Evolutionary conservation across 768 basidiomycete species (phyloP), one percentile per base, ranked within the genome.

Genomic region (Trichaptum fuscoviolaceum): DNA sequence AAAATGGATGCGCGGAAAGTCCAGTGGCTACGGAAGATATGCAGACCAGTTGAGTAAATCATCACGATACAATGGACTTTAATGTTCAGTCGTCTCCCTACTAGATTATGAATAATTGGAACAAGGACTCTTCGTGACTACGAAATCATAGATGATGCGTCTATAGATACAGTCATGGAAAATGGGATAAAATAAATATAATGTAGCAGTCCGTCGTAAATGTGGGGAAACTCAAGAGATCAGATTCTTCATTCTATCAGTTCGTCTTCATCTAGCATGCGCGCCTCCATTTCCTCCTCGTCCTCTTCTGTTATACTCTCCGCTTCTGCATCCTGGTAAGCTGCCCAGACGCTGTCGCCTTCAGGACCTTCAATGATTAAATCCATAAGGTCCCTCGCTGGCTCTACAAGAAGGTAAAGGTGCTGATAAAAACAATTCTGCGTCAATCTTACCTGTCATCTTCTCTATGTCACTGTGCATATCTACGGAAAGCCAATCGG

Each of bases 281-380:
- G 74, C 30, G 80, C 84, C 68, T 89, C 88, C 76, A 85, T 83
- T 57, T 87, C 86, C 52, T 83, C 87, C 69, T 85, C 84, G 36
- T 87, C 87, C 59, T 78, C 78, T 27, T 59, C 70, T 20, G 59
- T 35, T 8, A 78, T 79, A 69, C 75, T 78, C 15, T 74, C 75
- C 25, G 79, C 77, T 23, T 84, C 81, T 58, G 73, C 73, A 15
- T 83, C 81, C 20, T 87, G 84, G 72, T 84, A 89, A 9, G 84
- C 84, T 65, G 79, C 81, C 84, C 86, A 90, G 25, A 89, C 81
- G 62, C 78, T 80, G 68, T 90, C 89, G n/a, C 81, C 77, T 70
- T 91, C 88, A 7, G 89, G 89, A 0, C 89, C 89, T 71, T 88
- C 87, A 27, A 90, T 84, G n/a, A 90, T 85, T 24, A 83, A 74